These are phyloP conservation scores for Xylariales sp. DNA, from an alignment of 2,329 filamentous ascomycete species.

Conservation along the genomic window DNA sequence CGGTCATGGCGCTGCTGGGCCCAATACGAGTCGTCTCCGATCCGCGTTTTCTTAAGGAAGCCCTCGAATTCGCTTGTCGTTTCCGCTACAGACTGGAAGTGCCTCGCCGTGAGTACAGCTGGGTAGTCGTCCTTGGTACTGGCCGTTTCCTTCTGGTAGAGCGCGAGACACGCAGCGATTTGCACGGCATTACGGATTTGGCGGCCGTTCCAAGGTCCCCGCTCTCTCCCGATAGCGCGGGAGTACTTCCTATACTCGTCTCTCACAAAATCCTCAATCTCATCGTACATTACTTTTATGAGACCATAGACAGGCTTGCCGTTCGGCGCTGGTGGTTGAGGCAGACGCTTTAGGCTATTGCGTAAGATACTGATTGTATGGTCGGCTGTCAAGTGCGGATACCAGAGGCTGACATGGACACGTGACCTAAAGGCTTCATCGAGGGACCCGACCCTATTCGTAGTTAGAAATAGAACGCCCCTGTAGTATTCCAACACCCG, in stretches of 20 bases:
- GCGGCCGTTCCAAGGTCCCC: conserved; percentile 41
- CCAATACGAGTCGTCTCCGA: not conserved
- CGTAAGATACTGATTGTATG: conserved; percentile 28
- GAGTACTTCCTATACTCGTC: not conserved
- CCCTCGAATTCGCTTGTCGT: not conserved
- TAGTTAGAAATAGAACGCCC: conserved; percentile 55
- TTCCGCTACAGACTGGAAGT: not conserved
- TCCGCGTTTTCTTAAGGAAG: not conserved
- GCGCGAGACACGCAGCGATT: not conserved
- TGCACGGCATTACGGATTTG: conserved; percentile 42
- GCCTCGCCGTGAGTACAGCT: not conserved
- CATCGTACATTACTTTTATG: conserved; percentile 25
- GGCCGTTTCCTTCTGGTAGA: not conserved
- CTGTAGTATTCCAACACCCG: conserved; percentile 50
- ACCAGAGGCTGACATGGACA: conserved; percentile 52
- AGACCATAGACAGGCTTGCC: not conserved
- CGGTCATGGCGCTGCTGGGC: not conserved
- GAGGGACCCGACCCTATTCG: conserved; percentile 55
- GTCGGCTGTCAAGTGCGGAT: conserved; percentile 38
- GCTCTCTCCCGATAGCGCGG: not conserved
- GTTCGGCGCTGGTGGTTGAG: not conserved
- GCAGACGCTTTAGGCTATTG: not conserved
- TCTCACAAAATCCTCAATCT: conserved; percentile 4
- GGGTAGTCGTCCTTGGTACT: not conserved
- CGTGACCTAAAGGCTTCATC: conserved; percentile 56